Evolutionary conservation across 2,329 filamentous ascomycete genomes (phyloP).

Genomic region (Hysterium pulicare): DNA sequence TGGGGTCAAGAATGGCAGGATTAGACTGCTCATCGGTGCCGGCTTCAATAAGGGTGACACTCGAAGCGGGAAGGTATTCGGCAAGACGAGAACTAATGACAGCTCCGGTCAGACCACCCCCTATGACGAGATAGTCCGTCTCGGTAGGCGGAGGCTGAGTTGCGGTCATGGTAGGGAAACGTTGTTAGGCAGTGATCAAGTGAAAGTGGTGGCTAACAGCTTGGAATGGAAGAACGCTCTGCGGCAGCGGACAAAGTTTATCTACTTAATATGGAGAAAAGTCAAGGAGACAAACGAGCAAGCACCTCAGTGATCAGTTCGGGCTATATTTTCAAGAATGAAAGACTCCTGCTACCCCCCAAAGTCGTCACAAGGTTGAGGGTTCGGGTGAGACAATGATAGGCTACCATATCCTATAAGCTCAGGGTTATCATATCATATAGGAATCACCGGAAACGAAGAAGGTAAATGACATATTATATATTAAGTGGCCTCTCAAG

Average conservation of each 20-base stretch:
- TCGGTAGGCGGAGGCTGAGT: slow-evolving; percentile 16
- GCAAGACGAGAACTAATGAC: slow-evolving; percentile 30
- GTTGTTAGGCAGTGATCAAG: neutral
- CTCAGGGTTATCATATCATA: too few relatives aligned
- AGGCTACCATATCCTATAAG: too few relatives aligned
- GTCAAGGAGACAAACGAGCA: too few relatives aligned
- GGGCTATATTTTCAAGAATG: too few relatives aligned
- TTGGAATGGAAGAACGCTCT: neutral
- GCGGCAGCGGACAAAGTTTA: neutral
- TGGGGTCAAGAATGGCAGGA: slow-evolving; percentile 12
- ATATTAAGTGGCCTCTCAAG: too few relatives aligned
- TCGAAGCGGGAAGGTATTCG: slow-evolving; percentile 6
- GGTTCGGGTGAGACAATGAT: too few relatives aligned
- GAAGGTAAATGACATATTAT: too few relatives aligned
- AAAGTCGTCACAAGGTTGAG: too few relatives aligned
- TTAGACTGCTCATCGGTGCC: slow-evolving; percentile 13
- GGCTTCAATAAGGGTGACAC: slow-evolving; percentile 14
- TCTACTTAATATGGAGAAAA: neutral
- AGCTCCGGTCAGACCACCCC: slow-evolving; percentile 33
- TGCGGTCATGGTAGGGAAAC: neutral
- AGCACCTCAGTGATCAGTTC: too few relatives aligned
- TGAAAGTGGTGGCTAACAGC: neutral
- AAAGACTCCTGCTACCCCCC: too few relatives aligned
- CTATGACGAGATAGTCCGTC: slow-evolving; percentile 38
- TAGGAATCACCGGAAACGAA: too few relatives aligned